Percentiles rank a stretch among this genome's conserved stretches.
These are phyloP conservation scores for Yarrowia sp. DNA, from an alignment of 805 yeast species.

Conservation along the genomic window DNA sequence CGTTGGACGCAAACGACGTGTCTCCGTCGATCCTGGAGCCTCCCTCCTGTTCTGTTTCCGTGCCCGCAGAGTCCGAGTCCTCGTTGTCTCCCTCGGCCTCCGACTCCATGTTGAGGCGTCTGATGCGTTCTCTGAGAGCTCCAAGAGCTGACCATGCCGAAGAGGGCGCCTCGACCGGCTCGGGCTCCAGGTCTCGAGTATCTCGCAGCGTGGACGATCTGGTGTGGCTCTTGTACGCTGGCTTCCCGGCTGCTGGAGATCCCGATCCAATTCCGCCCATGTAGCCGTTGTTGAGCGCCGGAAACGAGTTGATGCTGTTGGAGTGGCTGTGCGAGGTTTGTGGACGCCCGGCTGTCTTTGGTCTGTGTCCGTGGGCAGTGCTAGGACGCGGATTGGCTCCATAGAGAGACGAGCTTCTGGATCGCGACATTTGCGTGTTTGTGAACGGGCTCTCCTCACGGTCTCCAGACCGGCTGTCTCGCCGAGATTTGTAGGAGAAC, in stretches of 20 bases:
- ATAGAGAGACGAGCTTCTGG: conserved; percentile 21
- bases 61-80: background rate
- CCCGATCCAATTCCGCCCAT: background rate
- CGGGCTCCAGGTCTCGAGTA: background rate
- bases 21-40: background rate
- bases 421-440: background rate
- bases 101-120: conserved; percentile 22
- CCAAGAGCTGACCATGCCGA: conserved; percentile 16
- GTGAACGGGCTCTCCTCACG: conserved; percentile 9
- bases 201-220: conserved; percentile 6
- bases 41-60: conserved; percentile 5
- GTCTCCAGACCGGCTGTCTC: background rate
- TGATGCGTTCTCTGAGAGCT: conserved; percentile 4
- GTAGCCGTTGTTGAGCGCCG: background rate
- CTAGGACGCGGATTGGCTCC: background rate
- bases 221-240: background rate
- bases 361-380: background rate
- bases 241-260: background rate
- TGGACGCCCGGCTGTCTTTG: conserved; percentile 16
- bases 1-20: conserved; percentile 11
- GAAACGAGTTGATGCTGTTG: background rate
- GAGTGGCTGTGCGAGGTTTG: conserved; percentile 2
- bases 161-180: background rate
- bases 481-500: background rate
- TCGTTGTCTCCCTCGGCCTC: background rate